Evolutionary conservation across 2,329 filamentous ascomycete species (phyloP), one percentile per base, ranked within the genome.

Genomic region (Neonectria neomacrospora): DNA sequence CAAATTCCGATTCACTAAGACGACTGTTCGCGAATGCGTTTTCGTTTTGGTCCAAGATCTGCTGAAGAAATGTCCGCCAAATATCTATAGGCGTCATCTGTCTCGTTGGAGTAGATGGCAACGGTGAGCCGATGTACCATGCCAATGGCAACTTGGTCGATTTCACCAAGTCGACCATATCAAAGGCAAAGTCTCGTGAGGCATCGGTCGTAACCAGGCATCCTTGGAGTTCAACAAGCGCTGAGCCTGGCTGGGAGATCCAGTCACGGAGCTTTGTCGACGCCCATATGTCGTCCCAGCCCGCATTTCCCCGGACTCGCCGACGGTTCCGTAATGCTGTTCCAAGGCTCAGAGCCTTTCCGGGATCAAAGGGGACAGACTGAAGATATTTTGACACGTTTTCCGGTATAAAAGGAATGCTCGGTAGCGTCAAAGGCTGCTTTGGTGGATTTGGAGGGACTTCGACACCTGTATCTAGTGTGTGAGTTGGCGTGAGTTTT

Each of bases 81-180:
- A 64, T 23, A 23, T 64, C 42, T 2, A 8, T 16, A 11, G 41
- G 5, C 2, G 5, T 32, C 41, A 64, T 56, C 3, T 28, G 26
- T 3, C 14, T 22, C 2, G 3, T 41, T 3, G 30, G 34, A 6
- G 58, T 37, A 2, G 62, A 61, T 11, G 58, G 47, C 14, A 66
- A 5, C 12, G 44, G 53, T 14, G 54, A 57, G 3, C 47, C 34
- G 5, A 61, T 16, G 10, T 54, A 57, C 64, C 64, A 66, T 1
- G 54, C 58, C 41, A 66, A 37, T 2, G 45, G 54, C 20, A 65
- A 11, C 2, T 10, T 45, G 2, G 45, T 52, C 3, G 47, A 45
- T 12, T 59, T 58, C 0, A 42, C 54, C 7, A 65, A 12, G 10
- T 67, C 64, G 18, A 67, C 41, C 39, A 65, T 65, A n/a, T 65